Percentiles rank a stretch among this genome's conserved stretches.
Evolutionary conservation across 1,139 yeast species (phyloP).

Genomic region (Lizanozyma gosingica): DNA sequence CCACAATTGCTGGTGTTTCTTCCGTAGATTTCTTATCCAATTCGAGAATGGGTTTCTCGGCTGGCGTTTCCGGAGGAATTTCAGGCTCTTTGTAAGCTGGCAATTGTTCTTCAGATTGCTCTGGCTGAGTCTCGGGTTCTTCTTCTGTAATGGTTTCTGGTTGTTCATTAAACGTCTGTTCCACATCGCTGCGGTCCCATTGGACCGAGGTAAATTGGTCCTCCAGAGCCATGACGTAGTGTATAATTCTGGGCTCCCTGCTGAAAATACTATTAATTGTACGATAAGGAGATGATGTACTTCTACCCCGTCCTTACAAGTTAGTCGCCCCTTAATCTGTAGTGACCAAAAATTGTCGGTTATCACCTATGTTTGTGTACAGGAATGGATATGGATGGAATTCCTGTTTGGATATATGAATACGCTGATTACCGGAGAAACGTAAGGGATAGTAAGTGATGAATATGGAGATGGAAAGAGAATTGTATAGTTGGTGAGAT

Average conservation of each 20-base stretch:
- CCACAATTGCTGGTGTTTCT: not conserved
- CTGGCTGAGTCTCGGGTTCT: conserved; percentile 4
- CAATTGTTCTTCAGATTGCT: conserved; percentile 1
- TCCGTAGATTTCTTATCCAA: conserved; percentile 2
- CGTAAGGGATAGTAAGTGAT: too few species aligned
- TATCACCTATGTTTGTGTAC: too few species aligned
- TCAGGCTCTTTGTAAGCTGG: conserved; percentile 2
- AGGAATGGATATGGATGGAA: too few species aligned
- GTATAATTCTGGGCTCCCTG: too few species aligned
- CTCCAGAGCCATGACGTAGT: conserved; percentile 23
- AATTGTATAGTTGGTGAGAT: too few species aligned
- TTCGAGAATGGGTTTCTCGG: conserved; percentile 3
- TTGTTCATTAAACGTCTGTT: conserved; percentile 2
- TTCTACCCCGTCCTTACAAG: too few species aligned
- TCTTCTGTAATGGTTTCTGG: conserved; percentile 9
- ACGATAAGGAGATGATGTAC: too few species aligned
- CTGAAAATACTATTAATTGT: too few species aligned
- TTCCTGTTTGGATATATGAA: too few species aligned
- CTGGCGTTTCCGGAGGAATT: not conserved
- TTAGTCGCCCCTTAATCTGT: not conserved
- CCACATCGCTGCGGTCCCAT: conserved; percentile 44
- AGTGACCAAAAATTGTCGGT: not conserved
- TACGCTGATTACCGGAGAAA: too few species aligned
- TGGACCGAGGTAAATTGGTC: conserved; percentile 52
- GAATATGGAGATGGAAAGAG: too few species aligned